Percentiles rank a stretch among this genome's conserved stretches.
phyloP scores from a whole-genome alignment of 176 grass and related monocot genomes.

The Aegilops bicornis region DNA sequence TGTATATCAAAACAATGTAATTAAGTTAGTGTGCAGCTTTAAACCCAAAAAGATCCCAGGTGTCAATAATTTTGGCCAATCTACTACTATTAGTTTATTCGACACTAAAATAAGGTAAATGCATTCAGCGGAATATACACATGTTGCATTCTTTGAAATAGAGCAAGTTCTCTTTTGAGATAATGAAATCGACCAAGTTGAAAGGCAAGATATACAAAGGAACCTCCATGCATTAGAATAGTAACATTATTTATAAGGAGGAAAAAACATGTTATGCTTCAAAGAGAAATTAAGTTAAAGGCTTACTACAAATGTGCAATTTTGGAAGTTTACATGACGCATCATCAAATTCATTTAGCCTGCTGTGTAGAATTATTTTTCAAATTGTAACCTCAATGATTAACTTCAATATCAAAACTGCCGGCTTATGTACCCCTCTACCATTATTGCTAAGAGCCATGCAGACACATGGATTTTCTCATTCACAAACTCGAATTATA shows the following conservation, averaged over 20 bases:
- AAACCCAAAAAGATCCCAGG: neutral
- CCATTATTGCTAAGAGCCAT: too few species aligned
- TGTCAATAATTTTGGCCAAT: neutral
- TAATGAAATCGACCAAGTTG: neutral
- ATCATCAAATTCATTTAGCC: neutral
- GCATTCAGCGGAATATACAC: too few species aligned
- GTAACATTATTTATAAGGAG: neutral
- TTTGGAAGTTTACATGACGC: neutral
- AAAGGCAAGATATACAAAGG: neutral
- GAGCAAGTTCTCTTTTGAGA: neutral
- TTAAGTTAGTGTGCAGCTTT: neutral
- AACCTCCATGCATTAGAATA: neutral
- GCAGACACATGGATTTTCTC: neutral
- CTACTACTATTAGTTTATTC: neutral
- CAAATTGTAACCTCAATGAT: neutral
- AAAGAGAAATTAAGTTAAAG: neutral
- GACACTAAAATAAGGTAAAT: neutral
- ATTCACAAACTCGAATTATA: neutral
- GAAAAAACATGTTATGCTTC: neutral
- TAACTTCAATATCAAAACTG: constrained; percentile 4
- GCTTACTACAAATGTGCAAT: neutral
- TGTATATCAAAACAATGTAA: too few species aligned
- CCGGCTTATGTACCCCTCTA: neutral
- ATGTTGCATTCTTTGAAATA: neutral
- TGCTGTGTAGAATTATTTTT: neutral